Base-by-base conservation (phyloP, 139 green algal genomes). In the Picochlorum sp. region DNA sequence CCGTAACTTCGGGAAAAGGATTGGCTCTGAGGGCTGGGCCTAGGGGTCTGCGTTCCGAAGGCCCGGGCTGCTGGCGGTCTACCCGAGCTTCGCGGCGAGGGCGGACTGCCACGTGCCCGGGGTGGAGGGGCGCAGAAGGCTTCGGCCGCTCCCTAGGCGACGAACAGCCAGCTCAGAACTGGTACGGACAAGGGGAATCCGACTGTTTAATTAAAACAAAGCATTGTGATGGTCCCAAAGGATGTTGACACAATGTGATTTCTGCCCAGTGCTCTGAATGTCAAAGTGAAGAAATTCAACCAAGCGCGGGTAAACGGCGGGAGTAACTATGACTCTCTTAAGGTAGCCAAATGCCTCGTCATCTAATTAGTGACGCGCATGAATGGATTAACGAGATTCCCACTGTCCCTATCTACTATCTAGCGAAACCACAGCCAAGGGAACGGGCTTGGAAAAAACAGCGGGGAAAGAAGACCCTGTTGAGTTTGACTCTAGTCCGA, bases 191-290 rank as follows among this genome's bases (percentile, higher is more conserved):
- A 90, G 85, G 85, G 85, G 85, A 89, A 89, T 93, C 85, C 81
- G 85, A 93, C 85, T 93, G 85, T 93, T 88, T 93, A 93, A 90
- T 94, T 91, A 90, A 90, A 94, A 94, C 82, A 90, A 87, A 91
- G 81, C 83, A 91, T 87, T 89, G 83, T 84, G 85, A 90, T 89
- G 82, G 82, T 81, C 78, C 67, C 69, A 87, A 87, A 72, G 73
- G 81, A 85, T 93, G 79, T 87, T 91, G 82, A 94, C 81, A 84
- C 86, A 90, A 87, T 93, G 86, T 94, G 86, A 93, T 92, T 94
- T 92, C 83, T 94, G 85, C 86, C 85, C 81, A 91, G 83, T 94
- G 86, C 86, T 94, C 85, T 91, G 83, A 91, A 91, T 91, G 73
- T 92, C 82, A 94, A 92, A 89, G 84, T 91, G 86, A 90, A 90